Conservation (phyloP, 305 asterid species). For the Fraxinus paxiana region DNA sequence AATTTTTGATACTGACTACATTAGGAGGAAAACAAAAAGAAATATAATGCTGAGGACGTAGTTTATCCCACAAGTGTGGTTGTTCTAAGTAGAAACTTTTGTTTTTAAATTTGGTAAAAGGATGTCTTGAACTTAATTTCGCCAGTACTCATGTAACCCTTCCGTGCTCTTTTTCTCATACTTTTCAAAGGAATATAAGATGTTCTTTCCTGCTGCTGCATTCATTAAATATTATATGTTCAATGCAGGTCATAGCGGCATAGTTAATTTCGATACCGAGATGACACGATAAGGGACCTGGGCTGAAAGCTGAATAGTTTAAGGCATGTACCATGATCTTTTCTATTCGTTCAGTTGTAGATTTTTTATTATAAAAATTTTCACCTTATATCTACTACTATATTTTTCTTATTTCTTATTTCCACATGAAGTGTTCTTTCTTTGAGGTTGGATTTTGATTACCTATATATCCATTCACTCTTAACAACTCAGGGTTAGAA, state of each 20-base stretch:
- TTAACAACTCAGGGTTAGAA: background rate
- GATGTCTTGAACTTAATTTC: background rate
- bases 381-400: background rate
- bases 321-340: slow-evolving; percentile 10
- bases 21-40: background rate
- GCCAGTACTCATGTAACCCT: background rate
- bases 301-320: background rate
- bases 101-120: background rate
- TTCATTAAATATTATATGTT: slow-evolving; percentile 8
- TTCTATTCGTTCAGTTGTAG: background rate
- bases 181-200: slow-evolving; percentile 4
- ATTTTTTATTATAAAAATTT: background rate
- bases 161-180: background rate
- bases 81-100: background rate
- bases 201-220: slow-evolving; percentile 12
- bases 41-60: background rate
- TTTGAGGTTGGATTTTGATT: background rate
- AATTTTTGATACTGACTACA: background rate
- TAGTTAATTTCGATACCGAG: slow-evolving; percentile 32
- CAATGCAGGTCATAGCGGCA: slow-evolving; percentile 52
- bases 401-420: background rate
- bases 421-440: background rate
- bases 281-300: slow-evolving; percentile 4
- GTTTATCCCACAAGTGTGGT: background rate
- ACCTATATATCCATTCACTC: background rate